Base-by-base conservation (phyloP, 805 yeast species). In the Wickerhamomyces tratensis region DNA sequence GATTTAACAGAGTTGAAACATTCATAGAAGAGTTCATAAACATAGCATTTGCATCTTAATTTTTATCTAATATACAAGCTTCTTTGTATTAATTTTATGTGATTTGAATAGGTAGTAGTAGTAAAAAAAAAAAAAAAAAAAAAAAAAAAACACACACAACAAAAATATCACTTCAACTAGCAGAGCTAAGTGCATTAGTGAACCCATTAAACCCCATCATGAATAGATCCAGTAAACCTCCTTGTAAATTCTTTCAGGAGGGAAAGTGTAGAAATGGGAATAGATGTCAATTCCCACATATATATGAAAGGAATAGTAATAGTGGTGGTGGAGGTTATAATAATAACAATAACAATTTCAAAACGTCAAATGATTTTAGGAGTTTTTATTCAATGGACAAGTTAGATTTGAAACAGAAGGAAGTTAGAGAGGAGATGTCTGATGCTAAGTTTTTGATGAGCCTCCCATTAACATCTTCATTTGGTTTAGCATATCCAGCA, bases 401-500 rank as follows among this genome's bases (percentile, higher is more conserved):
- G 4, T 37, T 63, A 7, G 46, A 49, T 26, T 43, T 49, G 10
- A 56, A 59, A n/a, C 52, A 52, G 5, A 53, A 44, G 9, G 67
- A 62, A 20, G 50, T 66, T 3, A 38, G 37, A 13, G 54, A 48
- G 12, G 60, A 62, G 25, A 37, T 63, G 35, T 35, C 41, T 5
- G 38, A 40, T 6, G 40, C 49, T 6, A 38, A 37, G 7, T 45
- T 43, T 13, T 40, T 70, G 39, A 60, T 61, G 38, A 36, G 48
- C n/a, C 49, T 47, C 25, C 71, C 69, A 8, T 54, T 57, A 12
- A 53, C 70, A 4, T 66, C 81, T 0, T 60, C 72, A 1, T 74
- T 70, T 54, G 75, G 82, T 26, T 52, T 73, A n/a, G 67, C 64
- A 1, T 53, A 56, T 4, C 78, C 78, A 1, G 74, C 76, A 1